phyloP scores from a whole-genome alignment of 331 rosid species.

The Telfairia occidentalis region DNA sequence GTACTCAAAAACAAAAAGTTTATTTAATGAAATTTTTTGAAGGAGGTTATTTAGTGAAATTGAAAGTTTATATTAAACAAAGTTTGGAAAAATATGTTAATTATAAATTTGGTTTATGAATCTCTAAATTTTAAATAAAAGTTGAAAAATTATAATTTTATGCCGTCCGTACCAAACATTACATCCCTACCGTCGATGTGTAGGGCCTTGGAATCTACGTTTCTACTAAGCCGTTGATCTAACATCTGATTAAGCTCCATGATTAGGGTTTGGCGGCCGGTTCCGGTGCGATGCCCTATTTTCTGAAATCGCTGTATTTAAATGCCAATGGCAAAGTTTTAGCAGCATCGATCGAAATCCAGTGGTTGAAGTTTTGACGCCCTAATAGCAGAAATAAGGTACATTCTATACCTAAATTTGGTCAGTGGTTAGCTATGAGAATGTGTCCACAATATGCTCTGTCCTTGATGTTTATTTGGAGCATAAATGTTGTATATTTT shows the following conservation, averaged over 20 bases:
- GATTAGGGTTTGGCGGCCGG: neutral
- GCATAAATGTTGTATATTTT: neutral
- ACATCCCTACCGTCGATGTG: neutral
- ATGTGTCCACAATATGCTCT: neutral
- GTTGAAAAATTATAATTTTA: neutral
- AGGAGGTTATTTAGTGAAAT: too few relatives aligned
- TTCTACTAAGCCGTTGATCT: neutral
- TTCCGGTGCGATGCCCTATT: slow-evolving; percentile 2
- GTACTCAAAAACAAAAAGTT: too few relatives aligned
- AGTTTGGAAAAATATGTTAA: too few relatives aligned
- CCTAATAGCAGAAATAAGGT: neutral
- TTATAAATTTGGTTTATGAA: too few relatives aligned
- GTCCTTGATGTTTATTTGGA: neutral
- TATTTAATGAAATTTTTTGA: too few relatives aligned
- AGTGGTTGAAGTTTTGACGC: neutral
- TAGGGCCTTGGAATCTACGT: neutral
- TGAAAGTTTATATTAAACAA: too few relatives aligned
- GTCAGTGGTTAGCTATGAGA: neutral
- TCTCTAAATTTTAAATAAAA: too few relatives aligned
- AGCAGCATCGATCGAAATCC: neutral
- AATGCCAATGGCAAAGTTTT: neutral
- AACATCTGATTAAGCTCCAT: neutral
- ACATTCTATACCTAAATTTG: neutral
- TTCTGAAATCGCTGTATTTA: slow-evolving; percentile 7
- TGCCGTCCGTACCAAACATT: neutral